Percentiles rank a stretch among this genome's conserved stretches.
These are phyloP conservation scores for Cystobasidium ongulense DNA, from an alignment of 768 basidiomycete genomes.

Conservation along the genomic window DNA sequence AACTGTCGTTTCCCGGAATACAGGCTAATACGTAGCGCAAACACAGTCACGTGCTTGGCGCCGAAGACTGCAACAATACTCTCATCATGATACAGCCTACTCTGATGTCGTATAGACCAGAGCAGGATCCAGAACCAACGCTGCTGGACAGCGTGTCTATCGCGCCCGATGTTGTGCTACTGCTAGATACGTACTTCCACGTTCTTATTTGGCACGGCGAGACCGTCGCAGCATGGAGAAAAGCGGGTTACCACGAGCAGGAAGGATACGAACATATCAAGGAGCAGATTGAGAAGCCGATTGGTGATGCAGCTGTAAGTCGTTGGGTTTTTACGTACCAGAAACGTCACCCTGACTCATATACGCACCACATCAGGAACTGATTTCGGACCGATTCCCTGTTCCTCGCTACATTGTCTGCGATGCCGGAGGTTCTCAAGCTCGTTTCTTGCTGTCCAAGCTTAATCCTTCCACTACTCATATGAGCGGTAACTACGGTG, in stretches of 20 bases:
- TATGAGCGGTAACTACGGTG: constrained; percentile 81
- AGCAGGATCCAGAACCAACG: constrained; percentile 82
- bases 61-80: constrained; percentile 98
- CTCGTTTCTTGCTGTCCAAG: constrained; percentile 93
- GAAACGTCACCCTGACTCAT: background rate
- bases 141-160: constrained; percentile 95
- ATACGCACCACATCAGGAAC: constrained; percentile 54
- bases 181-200: constrained; percentile 99
- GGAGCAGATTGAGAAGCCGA: constrained; percentile 76
- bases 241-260: constrained; percentile 96
- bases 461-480: constrained; percentile 97
- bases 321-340: background rate
- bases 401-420: constrained; percentile 97
- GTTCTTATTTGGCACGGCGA: constrained; percentile 99
- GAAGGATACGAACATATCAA: constrained; percentile 99
- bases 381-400: constrained; percentile 89
- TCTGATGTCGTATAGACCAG: constrained; percentile 95
- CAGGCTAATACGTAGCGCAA: background rate
- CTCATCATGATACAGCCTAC: constrained; percentile 99
- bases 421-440: constrained; percentile 94
- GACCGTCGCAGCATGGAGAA: constrained; percentile 93
- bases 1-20: constrained; percentile 1
- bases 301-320: constrained; percentile 62
- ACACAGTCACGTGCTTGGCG: constrained; percentile 78
- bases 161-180: constrained; percentile 88